phyloP scores from a whole-genome alignment of 495 filamentous ascomycete genomes.

The Penicillium dipodomyicola region DNA sequence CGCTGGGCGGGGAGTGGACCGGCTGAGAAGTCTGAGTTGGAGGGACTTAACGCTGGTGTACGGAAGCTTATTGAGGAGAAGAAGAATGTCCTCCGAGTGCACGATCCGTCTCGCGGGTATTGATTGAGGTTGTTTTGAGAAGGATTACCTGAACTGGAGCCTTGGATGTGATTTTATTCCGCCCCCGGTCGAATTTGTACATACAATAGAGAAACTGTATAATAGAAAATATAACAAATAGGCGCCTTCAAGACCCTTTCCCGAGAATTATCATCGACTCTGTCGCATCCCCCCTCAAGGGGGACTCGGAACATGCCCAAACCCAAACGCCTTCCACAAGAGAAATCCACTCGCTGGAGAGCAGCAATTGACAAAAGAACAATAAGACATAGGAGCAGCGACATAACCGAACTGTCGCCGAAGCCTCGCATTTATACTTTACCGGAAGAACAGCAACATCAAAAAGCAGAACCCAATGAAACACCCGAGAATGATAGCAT shows the following conservation, averaged over 20 bases:
- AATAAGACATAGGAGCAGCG: constrained; percentile 3
- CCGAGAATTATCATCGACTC: constrained; percentile 23
- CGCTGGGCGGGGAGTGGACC: constrained; percentile 92
- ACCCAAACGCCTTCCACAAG: constrained; percentile 22
- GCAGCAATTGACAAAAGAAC: constrained; percentile 16
- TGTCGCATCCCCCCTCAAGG: constrained; percentile 15
- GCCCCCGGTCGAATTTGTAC: constrained; percentile 29
- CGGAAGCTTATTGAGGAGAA: constrained; percentile 64
- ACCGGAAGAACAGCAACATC: constrained; percentile 80
- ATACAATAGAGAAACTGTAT: constrained; percentile 37
- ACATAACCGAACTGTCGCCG: not conserved
- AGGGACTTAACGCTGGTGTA: constrained; percentile 66
- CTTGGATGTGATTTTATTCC: constrained; percentile 15
- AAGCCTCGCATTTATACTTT: constrained; percentile 11
- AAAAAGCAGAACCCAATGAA: constrained; percentile 92
- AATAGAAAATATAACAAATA: constrained; percentile 23
- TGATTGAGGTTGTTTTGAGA: constrained; percentile 4
- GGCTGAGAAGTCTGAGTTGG: constrained; percentile 65
- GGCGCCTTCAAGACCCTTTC: constrained; percentile 17
- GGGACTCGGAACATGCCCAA: constrained; percentile 19
- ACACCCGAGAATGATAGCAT: constrained; percentile 86
- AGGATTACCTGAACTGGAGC: not conserved
- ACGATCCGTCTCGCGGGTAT: constrained; percentile 19
- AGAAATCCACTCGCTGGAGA: constrained; percentile 23
- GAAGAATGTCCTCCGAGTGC: constrained; percentile 20